Base-by-base conservation (phyloP, 2,329 filamentous ascomycete species). In the Dactylellina parvicollis region DNA sequence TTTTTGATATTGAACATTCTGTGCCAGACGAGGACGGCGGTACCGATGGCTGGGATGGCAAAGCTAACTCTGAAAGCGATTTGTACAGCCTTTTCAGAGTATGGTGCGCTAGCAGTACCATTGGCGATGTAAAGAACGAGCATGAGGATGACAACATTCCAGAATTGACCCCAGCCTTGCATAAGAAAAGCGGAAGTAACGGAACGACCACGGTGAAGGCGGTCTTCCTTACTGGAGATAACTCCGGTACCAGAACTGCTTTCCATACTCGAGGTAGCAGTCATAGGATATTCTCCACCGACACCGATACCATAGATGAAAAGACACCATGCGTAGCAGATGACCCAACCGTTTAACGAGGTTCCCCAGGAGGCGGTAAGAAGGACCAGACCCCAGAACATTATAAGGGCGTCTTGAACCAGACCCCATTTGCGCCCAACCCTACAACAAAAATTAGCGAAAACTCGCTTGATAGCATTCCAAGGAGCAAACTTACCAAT, bases 161-260 rank as follows among this genome's bases (percentile, higher is more conserved):
- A 85, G 80, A 96, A 91, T 82, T 98, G 94, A 76, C 94, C 94
- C 94, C 94, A 98, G 61, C 94, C 94, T 82, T 98, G 94, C 94
- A 98, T 97, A 82, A 98, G 82, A 84, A 98, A 98, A 69, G 94
- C 93, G 81, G 90, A 92, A 76, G 92, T 96, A 80, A 97, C 94
- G 82, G 96, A 96, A 79, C 94, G 91, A 76, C 94, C 94, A 82
- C 94, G 92, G 84, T 98, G 94, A 59, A 98, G 88, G 80, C 94
- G 92, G 80, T 98, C 94, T 60, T 96, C 92, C 75, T 89, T 90
- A 69, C 92, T 96, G 4, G 94, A 97, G 60, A 96, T 83, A 80
- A 90, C 93, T 75, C 94, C 93, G 36, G 92, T 83, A n/a, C 91
- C 88, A 47, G 93, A 90, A 14, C 92, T 90, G 79, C 93, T 92